Conservation (phyloP, 192 early-diverging fungal species). For the Pilaira anomala region DNA sequence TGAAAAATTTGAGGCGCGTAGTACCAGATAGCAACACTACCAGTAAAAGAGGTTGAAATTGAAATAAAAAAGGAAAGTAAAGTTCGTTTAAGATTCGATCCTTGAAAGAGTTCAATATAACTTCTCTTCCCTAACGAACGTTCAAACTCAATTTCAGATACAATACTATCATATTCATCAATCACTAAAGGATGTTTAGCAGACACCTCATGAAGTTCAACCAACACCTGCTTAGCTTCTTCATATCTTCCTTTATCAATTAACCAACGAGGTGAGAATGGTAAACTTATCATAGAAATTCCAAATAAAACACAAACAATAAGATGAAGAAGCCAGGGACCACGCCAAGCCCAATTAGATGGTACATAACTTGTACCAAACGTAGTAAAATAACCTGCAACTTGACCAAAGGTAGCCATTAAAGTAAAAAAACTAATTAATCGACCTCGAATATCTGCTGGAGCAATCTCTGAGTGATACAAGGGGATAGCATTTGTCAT, state of each 20-base stretch:
- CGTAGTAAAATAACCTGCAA: conserved; percentile 53
- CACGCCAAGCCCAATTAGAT: conserved; percentile 64
- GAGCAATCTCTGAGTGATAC: conserved; percentile 55
- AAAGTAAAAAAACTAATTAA: conserved; percentile 83
- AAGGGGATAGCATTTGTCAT: conserved; percentile 36
- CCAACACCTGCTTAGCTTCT: conserved; percentile 68
- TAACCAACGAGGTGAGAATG: conserved; percentile 86
- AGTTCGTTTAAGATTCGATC: conserved; percentile 59
- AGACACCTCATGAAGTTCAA: conserved; percentile 60
- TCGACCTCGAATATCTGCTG: conserved; percentile 81
- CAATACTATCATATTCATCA: conserved; percentile 65
- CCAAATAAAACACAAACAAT: conserved; percentile 49
- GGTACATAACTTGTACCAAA: conserved; percentile 43
- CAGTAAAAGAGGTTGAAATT: conserved; percentile 26
- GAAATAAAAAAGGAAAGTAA: conserved; percentile 58
- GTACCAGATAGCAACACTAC: conserved; percentile 34
- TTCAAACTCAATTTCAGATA: conserved; percentile 61
- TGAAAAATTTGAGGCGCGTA: conserved; percentile 37
- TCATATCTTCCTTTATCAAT: conserved; percentile 62
- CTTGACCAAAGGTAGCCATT: conserved; percentile 82
- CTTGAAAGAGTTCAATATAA: conserved; percentile 54
- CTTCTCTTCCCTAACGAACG: conserved; percentile 59
- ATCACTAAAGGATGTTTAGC: conserved; percentile 49
- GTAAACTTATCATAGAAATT: conserved; percentile 67
- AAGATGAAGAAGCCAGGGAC: conserved; percentile 78